These are phyloP conservation scores for Fusarium virguliforme DNA, from an alignment of 2,329 filamentous ascomycete species.

Conservation along the genomic window DNA sequence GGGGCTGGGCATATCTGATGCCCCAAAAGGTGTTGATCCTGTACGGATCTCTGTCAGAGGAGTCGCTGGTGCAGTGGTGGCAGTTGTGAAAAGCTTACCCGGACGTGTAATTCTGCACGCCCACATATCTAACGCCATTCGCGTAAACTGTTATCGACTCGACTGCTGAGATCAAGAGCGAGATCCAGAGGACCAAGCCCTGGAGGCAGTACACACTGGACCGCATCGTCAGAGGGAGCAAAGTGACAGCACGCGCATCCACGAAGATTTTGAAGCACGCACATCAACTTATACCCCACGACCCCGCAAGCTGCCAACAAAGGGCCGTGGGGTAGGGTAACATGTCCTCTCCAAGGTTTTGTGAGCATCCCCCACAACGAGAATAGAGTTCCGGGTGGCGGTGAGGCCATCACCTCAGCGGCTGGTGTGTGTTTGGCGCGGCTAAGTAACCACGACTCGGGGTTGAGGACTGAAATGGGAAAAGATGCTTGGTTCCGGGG, in stretches of 20 bases:
- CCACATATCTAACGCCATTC: slow-evolving; percentile 3
- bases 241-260: neutral
- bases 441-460: neutral
- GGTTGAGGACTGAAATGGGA: slow-evolving; percentile 6
- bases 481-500: neutral
- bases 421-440: neutral
- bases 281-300: slow-evolving; percentile 7
- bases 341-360: neutral
- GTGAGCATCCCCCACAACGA: neutral
- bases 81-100: neutral
- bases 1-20: slow-evolving; percentile 20
- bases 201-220: neutral
- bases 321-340: neutral
- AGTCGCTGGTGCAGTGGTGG: neutral
- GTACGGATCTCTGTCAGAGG: neutral
- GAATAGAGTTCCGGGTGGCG: neutral
- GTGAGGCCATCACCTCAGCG: slow-evolving; percentile 1
- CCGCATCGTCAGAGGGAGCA: neutral
- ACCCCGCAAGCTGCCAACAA: slow-evolving; percentile 5
- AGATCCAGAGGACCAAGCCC: slow-evolving; percentile 9
- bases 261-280: neutral
- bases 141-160: slow-evolving; percentile 3
- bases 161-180: neutral
- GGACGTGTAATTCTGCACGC: slow-evolving; percentile 8
- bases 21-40: slow-evolving; percentile 16